Evolutionary conservation across 1,139 yeast species (phyloP).

Genomic region (Nakaseomyces delphensis): DNA sequence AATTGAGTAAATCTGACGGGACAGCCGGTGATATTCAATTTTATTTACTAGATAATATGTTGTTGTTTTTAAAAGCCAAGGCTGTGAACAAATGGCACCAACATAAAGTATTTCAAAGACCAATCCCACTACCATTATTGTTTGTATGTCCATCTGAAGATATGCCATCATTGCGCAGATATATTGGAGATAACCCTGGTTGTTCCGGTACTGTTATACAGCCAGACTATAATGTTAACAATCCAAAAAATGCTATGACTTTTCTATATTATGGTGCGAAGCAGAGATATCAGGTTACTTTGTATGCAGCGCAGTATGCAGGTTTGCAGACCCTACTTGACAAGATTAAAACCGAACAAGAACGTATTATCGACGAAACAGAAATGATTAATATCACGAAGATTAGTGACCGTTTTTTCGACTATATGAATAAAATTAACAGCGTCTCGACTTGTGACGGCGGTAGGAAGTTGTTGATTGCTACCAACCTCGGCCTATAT

Average conservation of each 20-base stretch:
- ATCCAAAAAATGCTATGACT: conserved; percentile 36
- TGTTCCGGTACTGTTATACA: conserved; percentile 37
- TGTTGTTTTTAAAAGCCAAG: conserved; percentile 78
- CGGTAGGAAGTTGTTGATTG: conserved; percentile 81
- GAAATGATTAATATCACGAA: conserved; percentile 76
- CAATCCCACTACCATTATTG: conserved; percentile 80
- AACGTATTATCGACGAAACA: conserved; percentile 56
- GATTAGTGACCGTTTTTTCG: conserved; percentile 65
- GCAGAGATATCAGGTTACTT: conserved; percentile 58
- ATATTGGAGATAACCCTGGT: conserved; percentile 33
- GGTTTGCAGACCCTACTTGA: conserved; percentile 77
- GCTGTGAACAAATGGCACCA: conserved; percentile 85
- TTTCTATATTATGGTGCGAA: conserved; percentile 47
- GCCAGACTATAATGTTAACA: conserved; percentile 20
- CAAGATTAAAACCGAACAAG: conserved; percentile 72
- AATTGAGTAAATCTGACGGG: conserved; percentile 27
- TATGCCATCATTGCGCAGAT: conserved; percentile 51
- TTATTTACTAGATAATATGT: conserved; percentile 80
- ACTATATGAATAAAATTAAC: conserved; percentile 64
- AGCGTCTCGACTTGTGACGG: conserved; percentile 95
- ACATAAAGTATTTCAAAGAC: conserved; percentile 84
- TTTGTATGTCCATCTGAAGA: conserved; percentile 73
- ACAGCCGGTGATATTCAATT: conserved; percentile 56
- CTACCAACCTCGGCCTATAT: conserved; percentile 88
- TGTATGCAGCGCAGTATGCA: conserved; percentile 55